Base-by-base conservation (phyloP, 2,329 filamentous ascomycete species). In the Fusarium newnesense region DNA sequence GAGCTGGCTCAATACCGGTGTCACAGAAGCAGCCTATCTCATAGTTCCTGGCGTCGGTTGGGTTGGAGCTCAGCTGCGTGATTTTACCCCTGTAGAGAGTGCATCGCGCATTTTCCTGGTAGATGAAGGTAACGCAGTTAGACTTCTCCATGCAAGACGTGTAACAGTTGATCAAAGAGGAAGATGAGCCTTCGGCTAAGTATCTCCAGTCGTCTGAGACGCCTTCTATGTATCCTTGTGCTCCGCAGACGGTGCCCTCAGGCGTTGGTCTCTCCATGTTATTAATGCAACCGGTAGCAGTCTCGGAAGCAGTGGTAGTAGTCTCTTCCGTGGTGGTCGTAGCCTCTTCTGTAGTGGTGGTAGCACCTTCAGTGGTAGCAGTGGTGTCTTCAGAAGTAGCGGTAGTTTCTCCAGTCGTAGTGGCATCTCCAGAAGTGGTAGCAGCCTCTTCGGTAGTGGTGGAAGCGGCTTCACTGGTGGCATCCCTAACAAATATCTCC, bases 11-110 rank as follows among this genome's bases (percentile, higher is more conserved):
- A n/a, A 68, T n/a, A 0, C n/a, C 56, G 0, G 64, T 69, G 2
- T 69, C 56, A 9, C 63, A 69, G 36, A 69, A 69, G 32, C 66
- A 69, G 34, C 34, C 7, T 2, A 37, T 53, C 13, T 62, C 49
- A 9, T 69, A 67, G 0, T 1, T 32, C 24, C 9, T 18, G 15
- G 37, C 9, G 2, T 5, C 2, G 3, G n/a, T 34, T 18, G 2
- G 13, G 3, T 54, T 28, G 0, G 28, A 1, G 24, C 28, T 46
- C 6, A 34, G n/a, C 13, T 21, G 18, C n/a, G 24, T 44, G 18
- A 54, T 3, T 0, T 34, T 64, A 6, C 59, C 59, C 3, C 2
- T 13, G 1, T 15, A 65, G 7, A 65, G 46, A 9, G 0, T 7
- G 8, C 62, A 65, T 7, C 26, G 36, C 0, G 0, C 0, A 3